A percentile compares a stretch with the other conserved stretches of the same genome.
Evolutionary conservation across 345 rosid species (phyloP).

Genomic region (Populus ilicifolia): DNA sequence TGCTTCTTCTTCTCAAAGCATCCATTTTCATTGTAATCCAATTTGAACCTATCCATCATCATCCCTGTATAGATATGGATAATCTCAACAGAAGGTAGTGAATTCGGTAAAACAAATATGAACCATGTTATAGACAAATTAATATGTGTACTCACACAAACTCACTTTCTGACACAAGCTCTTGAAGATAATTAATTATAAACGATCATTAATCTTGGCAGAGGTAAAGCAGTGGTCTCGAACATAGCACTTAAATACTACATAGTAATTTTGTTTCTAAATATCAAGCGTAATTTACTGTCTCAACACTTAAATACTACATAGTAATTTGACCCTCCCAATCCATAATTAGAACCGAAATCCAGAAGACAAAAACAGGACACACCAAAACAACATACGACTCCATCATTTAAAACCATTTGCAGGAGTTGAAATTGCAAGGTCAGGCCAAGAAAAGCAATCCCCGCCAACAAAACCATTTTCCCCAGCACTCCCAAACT

Average conservation of each 20-base stretch:
- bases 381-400: not conserved
- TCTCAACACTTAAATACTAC: slow-evolving; percentile 3
- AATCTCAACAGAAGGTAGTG: no score
- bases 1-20: no score
- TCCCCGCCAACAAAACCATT: slow-evolving; percentile 56
- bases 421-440: slow-evolving; percentile 81
- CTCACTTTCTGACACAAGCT: no score
- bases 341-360: slow-evolving; percentile 1
- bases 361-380: not conserved
- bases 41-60: no score
- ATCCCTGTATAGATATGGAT: no score
- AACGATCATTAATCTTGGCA: not conserved
- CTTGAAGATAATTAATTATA: no score
- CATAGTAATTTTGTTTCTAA: slow-evolving; percentile 8
- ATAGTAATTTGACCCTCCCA: not conserved
- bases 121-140: no score
- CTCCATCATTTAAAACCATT: slow-evolving; percentile 61
- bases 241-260: not conserved
- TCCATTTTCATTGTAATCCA: no score
- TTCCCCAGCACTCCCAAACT: slow-evolving; percentile 63
- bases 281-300: slow-evolving; percentile 11
- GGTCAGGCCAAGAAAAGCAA: slow-evolving; percentile 89
- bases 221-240: not conserved
- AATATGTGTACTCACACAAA: no score
- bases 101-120: no score